A percentile compares a stretch with the other conserved stretches of the same genome.
Conservation (phyloP, 2,329 filamentous ascomycete genomes). For the Huntiella moniliformis region DNA sequence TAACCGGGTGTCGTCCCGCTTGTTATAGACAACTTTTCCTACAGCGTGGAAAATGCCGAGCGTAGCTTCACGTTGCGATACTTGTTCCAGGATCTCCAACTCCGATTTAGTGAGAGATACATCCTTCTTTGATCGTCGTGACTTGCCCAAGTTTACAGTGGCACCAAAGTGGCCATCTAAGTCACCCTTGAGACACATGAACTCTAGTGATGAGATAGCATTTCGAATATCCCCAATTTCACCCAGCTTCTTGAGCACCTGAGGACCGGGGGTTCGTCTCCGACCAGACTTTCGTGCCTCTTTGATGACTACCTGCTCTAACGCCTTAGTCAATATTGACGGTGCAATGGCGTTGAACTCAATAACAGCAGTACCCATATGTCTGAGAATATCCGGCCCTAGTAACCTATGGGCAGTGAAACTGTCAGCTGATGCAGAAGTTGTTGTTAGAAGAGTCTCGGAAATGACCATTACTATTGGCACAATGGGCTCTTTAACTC, state of each 20-base stretch:
- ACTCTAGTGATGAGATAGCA: slow-evolving; percentile 81
- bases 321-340: slow-evolving; percentile 65
- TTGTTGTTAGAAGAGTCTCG: slow-evolving; percentile 73
- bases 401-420: slow-evolving; percentile 83
- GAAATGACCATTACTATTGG: slow-evolving; percentile 83
- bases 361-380: slow-evolving; percentile 60
- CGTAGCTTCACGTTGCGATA: slow-evolving; percentile 74
- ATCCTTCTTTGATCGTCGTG: slow-evolving; percentile 41
- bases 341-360: slow-evolving; percentile 89
- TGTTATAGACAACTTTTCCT: slow-evolving; percentile 93
- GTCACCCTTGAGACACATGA: slow-evolving; percentile 71
- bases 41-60: slow-evolving; percentile 92
- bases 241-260: slow-evolving; percentile 59
- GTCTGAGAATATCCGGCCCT: slow-evolving; percentile 66
- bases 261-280: slow-evolving; percentile 55
- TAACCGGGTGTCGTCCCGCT: slow-evolving; percentile 29
- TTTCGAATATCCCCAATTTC: slow-evolving; percentile 84
- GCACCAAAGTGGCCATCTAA: slow-evolving; percentile 46
- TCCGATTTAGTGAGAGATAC: slow-evolving; percentile 56
- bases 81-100: slow-evolving; percentile 56
- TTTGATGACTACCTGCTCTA: slow-evolving; percentile 67
- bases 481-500: slow-evolving; percentile 29
- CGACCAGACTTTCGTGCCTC: slow-evolving; percentile 65
- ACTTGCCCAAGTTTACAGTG: slow-evolving; percentile 51
- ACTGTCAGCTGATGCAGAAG: slow-evolving; percentile 68